phyloP scores from a whole-genome alignment of 148 eudicot species.

The Linanthus parryae region DNA sequence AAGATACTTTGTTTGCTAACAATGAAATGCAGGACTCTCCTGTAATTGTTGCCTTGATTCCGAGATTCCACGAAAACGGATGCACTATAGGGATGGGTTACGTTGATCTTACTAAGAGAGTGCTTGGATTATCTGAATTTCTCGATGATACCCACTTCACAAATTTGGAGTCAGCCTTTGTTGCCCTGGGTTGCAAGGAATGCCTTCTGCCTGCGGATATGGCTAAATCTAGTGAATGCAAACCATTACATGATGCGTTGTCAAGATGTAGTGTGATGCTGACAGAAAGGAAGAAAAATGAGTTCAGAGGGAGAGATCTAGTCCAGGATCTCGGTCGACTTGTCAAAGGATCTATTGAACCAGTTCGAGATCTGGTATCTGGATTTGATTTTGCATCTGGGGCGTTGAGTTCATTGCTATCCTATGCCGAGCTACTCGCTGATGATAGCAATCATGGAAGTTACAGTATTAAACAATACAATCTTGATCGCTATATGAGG shows the following conservation, averaged over 20 bases:
- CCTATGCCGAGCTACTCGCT: slow-evolving; percentile 77
- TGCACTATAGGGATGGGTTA: slow-evolving; percentile 80
- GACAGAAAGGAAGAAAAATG: slow-evolving; percentile 80
- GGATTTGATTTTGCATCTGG: slow-evolving; percentile 79
- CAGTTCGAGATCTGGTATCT: slow-evolving; percentile 79
- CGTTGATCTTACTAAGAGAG: slow-evolving; percentile 66
- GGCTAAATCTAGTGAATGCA: slow-evolving; percentile 55
- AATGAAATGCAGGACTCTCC: slow-evolving; percentile 99
- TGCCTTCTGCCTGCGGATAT: slow-evolving; percentile 74
- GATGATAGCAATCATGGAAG: slow-evolving; percentile 84
- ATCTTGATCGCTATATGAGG: slow-evolving; percentile 77
- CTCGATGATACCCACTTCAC: slow-evolving; percentile 94
- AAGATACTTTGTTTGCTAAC: slow-evolving; percentile 86
- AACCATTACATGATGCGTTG: slow-evolving; percentile 73
- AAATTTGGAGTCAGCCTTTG: slow-evolving; percentile 79
- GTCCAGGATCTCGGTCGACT: slow-evolving; percentile 90
- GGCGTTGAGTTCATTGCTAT: slow-evolving; percentile 67
- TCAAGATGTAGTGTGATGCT: slow-evolving; percentile 93
- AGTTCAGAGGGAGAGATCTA: slow-evolving; percentile 76
- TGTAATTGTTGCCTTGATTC: slow-evolving; percentile 65
- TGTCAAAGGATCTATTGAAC: slow-evolving; percentile 84
- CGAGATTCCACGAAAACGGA: slow-evolving; percentile 62
- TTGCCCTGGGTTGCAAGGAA: slow-evolving; percentile 94
- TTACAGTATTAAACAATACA: slow-evolving; percentile 49
- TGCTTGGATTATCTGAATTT: slow-evolving; percentile 68